These are phyloP conservation scores for Barnettozyma hawaiiensis DNA, from an alignment of 1,139 yeast species.

Conservation along the genomic window DNA sequence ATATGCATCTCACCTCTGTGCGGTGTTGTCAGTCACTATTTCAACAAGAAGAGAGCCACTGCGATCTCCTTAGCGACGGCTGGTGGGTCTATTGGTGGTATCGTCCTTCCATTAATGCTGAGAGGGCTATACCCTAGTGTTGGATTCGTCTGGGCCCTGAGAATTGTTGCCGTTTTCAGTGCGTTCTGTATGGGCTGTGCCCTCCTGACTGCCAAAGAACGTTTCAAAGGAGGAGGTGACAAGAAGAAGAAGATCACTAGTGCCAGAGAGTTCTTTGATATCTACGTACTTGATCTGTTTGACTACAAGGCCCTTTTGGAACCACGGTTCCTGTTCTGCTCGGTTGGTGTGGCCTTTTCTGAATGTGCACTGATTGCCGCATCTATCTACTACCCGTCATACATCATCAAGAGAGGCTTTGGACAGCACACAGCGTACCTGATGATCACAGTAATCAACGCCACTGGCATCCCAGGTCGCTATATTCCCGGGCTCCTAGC, in stretches of 20 bases:
- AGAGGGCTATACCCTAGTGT: constrained; percentile 42
- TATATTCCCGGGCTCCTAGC: constrained; percentile 44
- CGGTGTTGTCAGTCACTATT: constrained; percentile 58
- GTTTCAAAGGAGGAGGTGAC: constrained; percentile 10
- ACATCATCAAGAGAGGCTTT: constrained; percentile 41
- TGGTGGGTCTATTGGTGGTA: constrained; percentile 65
- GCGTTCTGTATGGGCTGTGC: constrained; percentile 24
- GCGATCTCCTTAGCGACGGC: constrained; percentile 57
- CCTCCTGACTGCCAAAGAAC: constrained; percentile 24
- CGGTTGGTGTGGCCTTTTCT: constrained; percentile 41
- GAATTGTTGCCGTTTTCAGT: constrained; percentile 44
- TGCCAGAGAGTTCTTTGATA: constrained; percentile 8
- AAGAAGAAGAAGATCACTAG: constrained; percentile 7
- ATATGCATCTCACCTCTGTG: constrained; percentile 43
- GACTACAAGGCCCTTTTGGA: constrained; percentile 43
- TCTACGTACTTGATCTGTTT: constrained; percentile 30
- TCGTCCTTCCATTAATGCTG: constrained; percentile 52
- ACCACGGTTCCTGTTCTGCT: constrained; percentile 29
- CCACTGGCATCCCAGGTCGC: constrained; percentile 43
- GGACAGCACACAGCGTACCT: constrained; percentile 39
- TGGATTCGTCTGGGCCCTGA: constrained; percentile 55
- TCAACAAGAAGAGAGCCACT: constrained; percentile 48
- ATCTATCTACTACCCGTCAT: constrained; percentile 46
- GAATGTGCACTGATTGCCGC: constrained; percentile 39
- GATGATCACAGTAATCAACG: constrained; percentile 42